Evolutionary conservation across 805 yeast species (phyloP), one percentile per base, ranked within the genome.

Genomic region (Starmera pachycereana): DNA sequence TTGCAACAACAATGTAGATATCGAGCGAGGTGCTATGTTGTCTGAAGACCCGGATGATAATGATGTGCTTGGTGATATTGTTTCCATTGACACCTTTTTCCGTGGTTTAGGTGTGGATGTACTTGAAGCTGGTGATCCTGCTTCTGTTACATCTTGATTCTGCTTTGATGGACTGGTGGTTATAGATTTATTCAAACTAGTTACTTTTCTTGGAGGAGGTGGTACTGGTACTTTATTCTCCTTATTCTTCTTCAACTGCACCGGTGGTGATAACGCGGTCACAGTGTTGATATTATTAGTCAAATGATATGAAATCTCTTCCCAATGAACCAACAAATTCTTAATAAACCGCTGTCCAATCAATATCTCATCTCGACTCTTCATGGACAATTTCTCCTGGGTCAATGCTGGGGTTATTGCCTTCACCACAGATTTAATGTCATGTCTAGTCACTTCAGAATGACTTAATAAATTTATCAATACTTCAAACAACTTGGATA

Each of bases 301-400:
- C 50, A 32, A 44, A 33, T 12, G 39, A 38, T 36, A 46, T 32
- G 39, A 45, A 11, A 73, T 56, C 5, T 48, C 45, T 3, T 51
- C 55, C 78, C 82, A 81, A 47, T 65, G 53, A 29, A 66, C 73
- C 32, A 81, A 49, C 7, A 80, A 47, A 43, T 73, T 76, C 40
- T 68, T 70, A 16, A 78, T 58, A 41, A 72, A 75, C 37, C 84
- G 61, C 19, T 68, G 64, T 1, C 80, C 76, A 13, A 80, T 65
- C 8, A 72, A 63, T 8, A 69, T 46, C 36, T 66, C 59, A 44
- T 76, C 77, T 33, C 68, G 65, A 43, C 66, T 70, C 40, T 56
- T 56, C 19, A 62, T 49, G 4, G 69, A 63, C 4, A 65, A 51
- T 29, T 59, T 60, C 47, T 72, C 73, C 35, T 80, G 80, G 41